A percentile compares a stretch with the other conserved stretches of the same genome.
Conservation (phyloP, 2,329 filamentous ascomycete species). For the Neopestalotiopsis rosae region DNA sequence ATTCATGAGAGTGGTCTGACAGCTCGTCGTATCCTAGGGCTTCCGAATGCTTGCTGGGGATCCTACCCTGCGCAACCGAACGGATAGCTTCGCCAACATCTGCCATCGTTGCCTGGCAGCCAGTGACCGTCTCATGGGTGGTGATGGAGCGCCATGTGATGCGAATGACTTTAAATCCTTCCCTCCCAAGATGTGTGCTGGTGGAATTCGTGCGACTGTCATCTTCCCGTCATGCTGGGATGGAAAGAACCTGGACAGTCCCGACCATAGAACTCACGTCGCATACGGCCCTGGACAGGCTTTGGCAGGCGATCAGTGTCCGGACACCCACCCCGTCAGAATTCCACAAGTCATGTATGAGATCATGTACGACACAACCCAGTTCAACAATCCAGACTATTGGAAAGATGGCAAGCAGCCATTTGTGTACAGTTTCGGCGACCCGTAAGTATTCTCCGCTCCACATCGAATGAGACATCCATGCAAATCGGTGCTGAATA, state of each 20-base stretch:
- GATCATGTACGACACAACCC: constrained; percentile 56
- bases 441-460: background rate
- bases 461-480: background rate
- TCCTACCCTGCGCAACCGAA: background rate
- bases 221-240: constrained; percentile 33
- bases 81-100: background rate
- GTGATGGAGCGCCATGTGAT: constrained; percentile 36
- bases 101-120: constrained; percentile 20
- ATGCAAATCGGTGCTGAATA: background rate
- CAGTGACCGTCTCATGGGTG: constrained; percentile 3
- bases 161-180: constrained; percentile 25
- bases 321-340: constrained; percentile 51
- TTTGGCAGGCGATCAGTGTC: constrained; percentile 38
- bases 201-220: constrained; percentile 34
- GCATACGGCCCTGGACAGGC: constrained; percentile 46
- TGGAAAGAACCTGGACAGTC: constrained; percentile 25
- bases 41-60: constrained; percentile 40
- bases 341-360: constrained; percentile 63
- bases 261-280: constrained; percentile 27
- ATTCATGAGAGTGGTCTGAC: background rate
- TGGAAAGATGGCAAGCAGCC: constrained; percentile 24
- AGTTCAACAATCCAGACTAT: constrained; percentile 36
- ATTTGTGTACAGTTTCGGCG: constrained; percentile 24
- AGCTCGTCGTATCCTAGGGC: constrained; percentile 23
- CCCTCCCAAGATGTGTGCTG: constrained; percentile 31